These are phyloP conservation scores for Phtheirospermum japonicum DNA, from an alignment of 257 asterid genomes.

Conservation along the genomic window DNA sequence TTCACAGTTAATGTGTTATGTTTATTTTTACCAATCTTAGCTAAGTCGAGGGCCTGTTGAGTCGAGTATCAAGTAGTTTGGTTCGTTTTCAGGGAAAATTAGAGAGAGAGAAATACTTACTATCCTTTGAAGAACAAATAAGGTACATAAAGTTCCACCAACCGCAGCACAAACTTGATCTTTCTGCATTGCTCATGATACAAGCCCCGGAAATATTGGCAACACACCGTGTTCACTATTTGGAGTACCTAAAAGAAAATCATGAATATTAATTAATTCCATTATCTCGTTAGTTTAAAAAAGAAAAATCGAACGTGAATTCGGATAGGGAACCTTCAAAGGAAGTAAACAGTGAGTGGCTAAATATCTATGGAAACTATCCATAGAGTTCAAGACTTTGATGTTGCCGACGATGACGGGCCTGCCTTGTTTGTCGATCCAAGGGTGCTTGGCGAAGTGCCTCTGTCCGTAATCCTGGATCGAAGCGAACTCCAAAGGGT, in stretches of 20 bases:
- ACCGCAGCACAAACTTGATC: constrained; percentile 53
- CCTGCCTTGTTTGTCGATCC: constrained; percentile 71
- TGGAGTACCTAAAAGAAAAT: constrained; percentile 48
- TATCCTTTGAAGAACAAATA: constrained; percentile 79
- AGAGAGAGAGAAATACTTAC: no score
- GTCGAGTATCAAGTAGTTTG: background rate
- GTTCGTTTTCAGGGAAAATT: no score
- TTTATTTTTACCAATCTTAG: no score
- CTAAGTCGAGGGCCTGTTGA: no score
- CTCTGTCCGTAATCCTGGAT: constrained; percentile 49
- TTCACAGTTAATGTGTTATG: no score
- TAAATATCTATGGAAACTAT: constrained; percentile 59
- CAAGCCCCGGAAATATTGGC: constrained; percentile 56
- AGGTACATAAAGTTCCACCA: constrained; percentile 74
- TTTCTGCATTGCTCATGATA: constrained; percentile 50
- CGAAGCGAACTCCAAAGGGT: constrained; percentile 43
- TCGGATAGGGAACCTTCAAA: constrained; percentile 51
- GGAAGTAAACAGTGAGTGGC: constrained; percentile 69
- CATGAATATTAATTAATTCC: background rate
- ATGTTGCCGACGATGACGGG: constrained; percentile 64
- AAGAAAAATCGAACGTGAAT: background rate
- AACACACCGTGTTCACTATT: constrained; percentile 57
- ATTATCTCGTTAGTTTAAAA: background rate
- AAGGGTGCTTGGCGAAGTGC: constrained; percentile 67
- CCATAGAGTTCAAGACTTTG: constrained; percentile 55